phyloP scores from a whole-genome alignment of 768 basidiomycete species.

The Panellus pusillus region DNA sequence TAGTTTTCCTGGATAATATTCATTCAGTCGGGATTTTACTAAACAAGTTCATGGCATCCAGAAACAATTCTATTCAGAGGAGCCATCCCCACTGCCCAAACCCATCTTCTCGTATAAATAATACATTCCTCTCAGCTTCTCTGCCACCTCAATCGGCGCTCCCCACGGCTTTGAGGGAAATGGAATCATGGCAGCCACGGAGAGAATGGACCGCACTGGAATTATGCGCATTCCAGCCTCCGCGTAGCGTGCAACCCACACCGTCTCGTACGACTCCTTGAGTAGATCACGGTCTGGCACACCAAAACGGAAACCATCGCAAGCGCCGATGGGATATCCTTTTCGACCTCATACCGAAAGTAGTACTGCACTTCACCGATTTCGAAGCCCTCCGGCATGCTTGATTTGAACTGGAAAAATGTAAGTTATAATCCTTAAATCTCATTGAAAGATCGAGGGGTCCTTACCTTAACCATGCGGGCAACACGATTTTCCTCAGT shows the following conservation, averaged over 20 bases:
- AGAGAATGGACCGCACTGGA: background rate
- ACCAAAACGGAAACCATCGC: slow-evolving; percentile 8
- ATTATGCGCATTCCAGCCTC: slow-evolving; percentile 6
- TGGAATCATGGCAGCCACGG: slow-evolving; percentile 10
- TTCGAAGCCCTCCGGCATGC: too few species aligned
- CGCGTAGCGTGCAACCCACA: background rate
- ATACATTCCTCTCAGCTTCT: background rate
- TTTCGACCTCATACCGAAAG: too few species aligned
- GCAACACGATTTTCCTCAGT: too few species aligned
- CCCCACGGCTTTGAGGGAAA: background rate
- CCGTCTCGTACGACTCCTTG: background rate
- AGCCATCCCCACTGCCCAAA: background rate
- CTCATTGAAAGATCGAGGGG: too few species aligned
- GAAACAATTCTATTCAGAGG: too few species aligned
- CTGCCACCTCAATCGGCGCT: background rate
- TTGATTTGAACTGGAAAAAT: too few species aligned
- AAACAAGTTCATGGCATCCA: too few species aligned
- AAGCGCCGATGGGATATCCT: background rate
- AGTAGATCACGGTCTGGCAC: background rate
- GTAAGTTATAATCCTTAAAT: too few species aligned
- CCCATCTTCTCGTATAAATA: background rate
- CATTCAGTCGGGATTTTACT: too few species aligned
- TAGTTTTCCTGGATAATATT: background rate
- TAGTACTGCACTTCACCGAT: too few species aligned
- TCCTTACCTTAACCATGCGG: too few species aligned